Percentiles rank a stretch among this genome's conserved stretches.
phyloP scores from a whole-genome alignment of 345 rosid genomes.

The Boechera retrofracta region DNA sequence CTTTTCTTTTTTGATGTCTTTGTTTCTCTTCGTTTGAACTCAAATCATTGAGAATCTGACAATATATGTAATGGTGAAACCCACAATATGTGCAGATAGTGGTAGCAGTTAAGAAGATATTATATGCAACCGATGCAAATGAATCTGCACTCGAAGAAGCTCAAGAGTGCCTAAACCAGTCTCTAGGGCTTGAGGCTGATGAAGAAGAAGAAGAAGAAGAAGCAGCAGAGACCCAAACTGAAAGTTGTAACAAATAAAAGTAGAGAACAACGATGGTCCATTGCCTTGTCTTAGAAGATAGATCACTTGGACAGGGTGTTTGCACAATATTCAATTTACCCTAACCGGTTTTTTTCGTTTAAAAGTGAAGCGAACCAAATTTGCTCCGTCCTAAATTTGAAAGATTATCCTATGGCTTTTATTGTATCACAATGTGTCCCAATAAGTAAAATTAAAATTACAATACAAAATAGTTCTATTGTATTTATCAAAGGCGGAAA shows the following conservation, averaged over 20 bases:
- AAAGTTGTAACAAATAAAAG: constrained; percentile 28
- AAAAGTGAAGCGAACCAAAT: constrained; percentile 21
- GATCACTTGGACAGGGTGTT: constrained; percentile 27
- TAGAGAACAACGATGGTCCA: constrained; percentile 25
- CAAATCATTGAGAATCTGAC: constrained; percentile 8
- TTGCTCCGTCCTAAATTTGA: constrained; percentile 4
- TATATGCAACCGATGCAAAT: constrained; percentile 83
- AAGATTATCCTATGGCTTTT: not conserved
- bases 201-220: constrained; percentile 39
- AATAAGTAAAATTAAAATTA: not conserved
- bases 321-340: constrained; percentile 7
- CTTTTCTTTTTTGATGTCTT: not conserved
- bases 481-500: too few species aligned
- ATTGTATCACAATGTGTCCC: constrained; percentile 7
- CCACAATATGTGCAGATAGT: constrained; percentile 59
- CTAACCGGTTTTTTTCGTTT: constrained; percentile 32
- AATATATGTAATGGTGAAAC: constrained; percentile 22
- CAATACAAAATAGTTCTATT: not conserved
- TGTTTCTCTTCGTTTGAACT: not conserved
- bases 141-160: constrained; percentile 88
- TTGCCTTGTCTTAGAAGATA: constrained; percentile 43
- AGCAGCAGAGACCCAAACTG: constrained; percentile 19
- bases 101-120: constrained; percentile 79
- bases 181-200: constrained; percentile 46
- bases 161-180: constrained; percentile 61